Evolutionary conservation across 306 rosid genomes (phyloP).

Genomic region (Benincasa hispida): DNA sequence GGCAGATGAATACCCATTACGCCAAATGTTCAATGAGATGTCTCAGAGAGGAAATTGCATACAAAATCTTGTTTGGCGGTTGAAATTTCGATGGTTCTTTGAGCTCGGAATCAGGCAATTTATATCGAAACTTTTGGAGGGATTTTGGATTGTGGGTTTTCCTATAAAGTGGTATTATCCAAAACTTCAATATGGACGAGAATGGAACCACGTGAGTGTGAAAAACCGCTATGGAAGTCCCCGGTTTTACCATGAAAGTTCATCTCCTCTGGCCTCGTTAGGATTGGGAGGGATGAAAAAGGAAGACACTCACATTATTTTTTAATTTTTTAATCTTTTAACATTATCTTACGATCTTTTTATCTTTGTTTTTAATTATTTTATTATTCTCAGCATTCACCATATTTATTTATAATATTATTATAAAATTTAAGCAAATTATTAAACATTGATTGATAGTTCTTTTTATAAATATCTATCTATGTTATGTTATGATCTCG

Average conservation of each 20-base stretch:
- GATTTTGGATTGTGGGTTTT: not conserved
- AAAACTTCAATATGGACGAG: slow-evolving; percentile 4
- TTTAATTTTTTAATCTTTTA: not conserved
- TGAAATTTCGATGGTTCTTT: not conserved
- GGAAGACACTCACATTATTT: not conserved
- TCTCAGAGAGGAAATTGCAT: not conserved
- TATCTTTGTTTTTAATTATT: not conserved
- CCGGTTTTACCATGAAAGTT: slow-evolving; percentile 6
- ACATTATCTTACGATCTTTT: not conserved
- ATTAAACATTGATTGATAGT: too few relatives aligned
- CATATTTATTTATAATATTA: too few relatives aligned
- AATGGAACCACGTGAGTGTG: not conserved
- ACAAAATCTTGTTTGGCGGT: not conserved
- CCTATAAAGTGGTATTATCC: not conserved
- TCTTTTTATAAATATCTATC: too few relatives aligned
- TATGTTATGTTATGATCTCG: too few relatives aligned
- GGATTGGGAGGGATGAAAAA: not conserved
- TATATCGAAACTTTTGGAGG: not conserved
- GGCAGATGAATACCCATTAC: slow-evolving; percentile 23
- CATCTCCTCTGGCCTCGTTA: not conserved
- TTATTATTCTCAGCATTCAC: not conserved
- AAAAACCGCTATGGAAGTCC: slow-evolving; percentile 11
- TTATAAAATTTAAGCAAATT: too few relatives aligned
- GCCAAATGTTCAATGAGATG: not conserved
- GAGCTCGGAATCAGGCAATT: not conserved